Evolutionary conservation across 108 stramenopile species (phyloP).

Genomic region (Craspedostauros australis): DNA sequence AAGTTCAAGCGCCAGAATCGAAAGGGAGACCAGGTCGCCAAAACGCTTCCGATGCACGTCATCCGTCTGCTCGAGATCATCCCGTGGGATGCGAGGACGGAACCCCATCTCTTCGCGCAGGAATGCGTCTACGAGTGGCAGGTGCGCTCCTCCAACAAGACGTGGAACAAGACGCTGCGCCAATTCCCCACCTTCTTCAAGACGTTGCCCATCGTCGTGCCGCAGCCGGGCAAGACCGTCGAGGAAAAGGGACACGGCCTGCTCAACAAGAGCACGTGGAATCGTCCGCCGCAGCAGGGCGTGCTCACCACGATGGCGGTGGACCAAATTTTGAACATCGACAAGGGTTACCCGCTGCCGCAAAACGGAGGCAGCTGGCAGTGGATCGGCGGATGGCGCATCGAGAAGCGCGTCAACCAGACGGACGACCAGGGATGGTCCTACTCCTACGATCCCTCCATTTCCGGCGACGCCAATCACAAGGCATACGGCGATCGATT

Average conservation of each 20-base stretch:
- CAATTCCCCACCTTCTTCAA: slow-evolving; percentile 35
- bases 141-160: slow-evolving; percentile 27
- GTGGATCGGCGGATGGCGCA: slow-evolving; percentile 48
- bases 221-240: slow-evolving; percentile 14
- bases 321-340: slow-evolving; percentile 31
- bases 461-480: slow-evolving; percentile 10
- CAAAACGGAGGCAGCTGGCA: slow-evolving; percentile 46
- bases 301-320: slow-evolving; percentile 37
- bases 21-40: not conserved
- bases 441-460: slow-evolving; percentile 27
- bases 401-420: slow-evolving; percentile 25
- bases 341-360: slow-evolving; percentile 49
- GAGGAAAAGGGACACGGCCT: slow-evolving; percentile 8
- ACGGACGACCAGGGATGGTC: slow-evolving; percentile 48
- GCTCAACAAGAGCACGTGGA: not conserved
- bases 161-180: slow-evolving; percentile 28
- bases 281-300: slow-evolving; percentile 25
- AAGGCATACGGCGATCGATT: slow-evolving; percentile 14
- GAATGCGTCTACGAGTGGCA: slow-evolving; percentile 65
- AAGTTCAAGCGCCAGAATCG: not conserved
- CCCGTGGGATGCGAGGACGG: slow-evolving; percentile 49
- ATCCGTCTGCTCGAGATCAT: slow-evolving; percentile 52
- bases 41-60: slow-evolving; percentile 41
- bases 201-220: slow-evolving; percentile 33
- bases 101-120: slow-evolving; percentile 24